Base-by-base conservation (phyloP, 2,329 filamentous ascomycete genomes). In the Fonsecaea multimorphosa region DNA sequence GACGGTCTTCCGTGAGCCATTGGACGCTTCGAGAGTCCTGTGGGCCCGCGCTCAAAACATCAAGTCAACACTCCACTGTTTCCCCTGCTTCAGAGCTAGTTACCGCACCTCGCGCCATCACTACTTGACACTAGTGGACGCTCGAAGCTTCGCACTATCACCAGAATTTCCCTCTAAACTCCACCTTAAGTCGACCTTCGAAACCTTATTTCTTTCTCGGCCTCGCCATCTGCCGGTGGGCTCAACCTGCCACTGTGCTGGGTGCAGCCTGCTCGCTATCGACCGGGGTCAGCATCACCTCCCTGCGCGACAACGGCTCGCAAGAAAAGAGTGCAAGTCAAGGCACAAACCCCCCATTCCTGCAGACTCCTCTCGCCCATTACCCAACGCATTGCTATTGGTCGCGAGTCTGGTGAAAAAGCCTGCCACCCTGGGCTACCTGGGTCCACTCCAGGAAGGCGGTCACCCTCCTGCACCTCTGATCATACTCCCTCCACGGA, bases 181-280 rank as follows among this genome's bases (percentile, higher is more conserved):
- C 64, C 64, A 68, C 62, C 40, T 24, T 54, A 57, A 64, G 36
- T 46, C 65, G 51, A 66, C 61, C 19, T 62, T 61, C 60, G 57
- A 57, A 65, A 58, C 56, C 61, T 57, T 61, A 34, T 64, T 66
- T 61, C 61, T 58, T 65, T 38, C 56, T 62, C 55, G 62, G 63
- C 57, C 36, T 67, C 58, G 59, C 55, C 58, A 65, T 62, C 66
- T 65, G 64, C 65, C 55, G 65, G 65, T 63, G 64, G 63, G 44
- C 58, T 63, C 53, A 53, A 60, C 60, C 51, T 69, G 68, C 66
- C 61, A 65, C 65, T 64, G 67, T 27, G 34, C 22, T 34, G 31
- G 51, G 36, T 49, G 44, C 61, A 66, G 52, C 53, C 58, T 36
- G 60, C 38, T 49, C 44, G 56, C 56, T 32, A 52, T 44, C 56